Percentiles rank a stretch among this genome's conserved stretches.
Conservation (phyloP, 2,329 filamentous ascomycete species). For the Alternaria metachromatica region DNA sequence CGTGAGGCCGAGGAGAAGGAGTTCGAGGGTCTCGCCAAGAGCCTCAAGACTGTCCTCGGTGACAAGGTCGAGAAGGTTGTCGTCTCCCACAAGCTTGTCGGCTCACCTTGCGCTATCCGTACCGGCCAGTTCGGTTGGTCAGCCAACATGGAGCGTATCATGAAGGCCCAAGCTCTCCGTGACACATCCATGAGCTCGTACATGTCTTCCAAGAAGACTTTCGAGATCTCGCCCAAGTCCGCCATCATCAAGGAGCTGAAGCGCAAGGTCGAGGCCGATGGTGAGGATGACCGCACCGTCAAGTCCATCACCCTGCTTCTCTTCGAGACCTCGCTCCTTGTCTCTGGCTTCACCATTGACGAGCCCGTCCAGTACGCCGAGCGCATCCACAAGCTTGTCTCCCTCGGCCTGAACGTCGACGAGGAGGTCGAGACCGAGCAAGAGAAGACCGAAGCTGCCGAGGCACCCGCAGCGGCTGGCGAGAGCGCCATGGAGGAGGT, state of each 20-base stretch:
- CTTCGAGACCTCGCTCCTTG: constrained; percentile 97
- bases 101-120: constrained; percentile 96
- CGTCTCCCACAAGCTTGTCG: constrained; percentile 95
- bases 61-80: constrained; percentile 99
- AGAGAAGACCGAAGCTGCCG: constrained; percentile 61
- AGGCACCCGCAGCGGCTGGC: constrained; percentile 69
- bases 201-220: constrained; percentile 99
- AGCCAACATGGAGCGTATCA: constrained; percentile 99
- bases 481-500: constrained; percentile 99
- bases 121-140: constrained; percentile 99
- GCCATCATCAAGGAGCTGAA: constrained; percentile 98
- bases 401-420: constrained; percentile 95
- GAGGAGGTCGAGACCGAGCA: constrained; percentile 79
- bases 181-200: constrained; percentile 99
- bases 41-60: constrained; percentile 97
- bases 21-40: constrained; percentile 92
- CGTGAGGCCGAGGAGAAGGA: constrained; percentile 99
- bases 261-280: constrained; percentile 97
- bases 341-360: constrained; percentile 99
- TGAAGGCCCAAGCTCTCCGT: constrained; percentile 99
- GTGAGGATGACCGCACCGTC: constrained; percentile 98
- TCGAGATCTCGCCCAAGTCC: constrained; percentile 99
- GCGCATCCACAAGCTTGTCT: constrained; percentile 99
- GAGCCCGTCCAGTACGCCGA: constrained; percentile 97
- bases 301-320: constrained; percentile 99